Evolutionary conservation across 106 monocot species (phyloP).

Genomic region (Xerophyta viscosa): DNA sequence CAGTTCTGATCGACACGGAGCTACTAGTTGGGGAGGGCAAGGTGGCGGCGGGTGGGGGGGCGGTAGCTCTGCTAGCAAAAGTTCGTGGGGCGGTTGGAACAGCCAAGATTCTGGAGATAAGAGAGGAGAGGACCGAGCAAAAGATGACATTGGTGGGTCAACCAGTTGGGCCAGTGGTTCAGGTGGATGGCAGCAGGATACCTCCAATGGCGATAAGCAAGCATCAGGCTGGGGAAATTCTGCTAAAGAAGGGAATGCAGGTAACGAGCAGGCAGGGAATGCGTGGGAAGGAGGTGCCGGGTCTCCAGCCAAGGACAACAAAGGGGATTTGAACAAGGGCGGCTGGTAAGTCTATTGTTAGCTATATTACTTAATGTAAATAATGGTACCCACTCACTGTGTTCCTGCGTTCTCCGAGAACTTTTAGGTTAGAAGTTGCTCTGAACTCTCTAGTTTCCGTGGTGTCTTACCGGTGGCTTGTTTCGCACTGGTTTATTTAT

Average conservation of each 20-base stretch:
- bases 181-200: not conserved
- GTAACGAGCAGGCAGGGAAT: not conserved
- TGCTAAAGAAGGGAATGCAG: not conserved
- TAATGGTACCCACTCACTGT: no score
- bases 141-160: no score
- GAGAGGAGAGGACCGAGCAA: not conserved
- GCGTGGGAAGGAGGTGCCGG: conserved; percentile 4
- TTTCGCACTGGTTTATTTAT: no score
- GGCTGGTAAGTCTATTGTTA: conserved; percentile 4
- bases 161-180: not conserved
- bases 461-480: no score
- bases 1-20: not conserved
- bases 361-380: no score
- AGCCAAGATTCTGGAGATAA: not conserved
- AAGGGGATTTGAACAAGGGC: not conserved
- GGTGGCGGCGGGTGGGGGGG: not conserved
- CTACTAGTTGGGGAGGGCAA: not conserved
- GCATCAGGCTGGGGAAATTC: not conserved
- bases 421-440: no score
- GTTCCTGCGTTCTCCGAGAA: no score
- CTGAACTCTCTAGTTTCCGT: no score
- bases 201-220: not conserved
- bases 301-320: not conserved
- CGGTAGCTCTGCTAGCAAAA: not conserved
- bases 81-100: not conserved